Conservation (phyloP, 106 monocot genomes). For the Apostasia ramifera region DNA sequence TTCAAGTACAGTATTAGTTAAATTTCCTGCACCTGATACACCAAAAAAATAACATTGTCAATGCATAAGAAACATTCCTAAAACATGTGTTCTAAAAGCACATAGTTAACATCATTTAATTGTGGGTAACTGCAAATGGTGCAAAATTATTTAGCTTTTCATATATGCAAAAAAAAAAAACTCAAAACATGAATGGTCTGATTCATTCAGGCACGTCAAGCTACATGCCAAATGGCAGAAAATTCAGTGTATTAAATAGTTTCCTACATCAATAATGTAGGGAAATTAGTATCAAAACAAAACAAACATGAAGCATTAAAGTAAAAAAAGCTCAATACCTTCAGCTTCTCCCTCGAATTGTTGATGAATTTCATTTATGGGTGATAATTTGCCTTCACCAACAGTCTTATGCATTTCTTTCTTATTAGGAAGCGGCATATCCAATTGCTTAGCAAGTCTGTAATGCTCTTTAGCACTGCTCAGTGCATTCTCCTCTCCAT, state of each 20-base stretch:
- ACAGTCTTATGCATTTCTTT: slow-evolving; percentile 13
- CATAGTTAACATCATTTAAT: too few relatives aligned
- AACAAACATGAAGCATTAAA: too few relatives aligned
- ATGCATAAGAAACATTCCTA: too few relatives aligned
- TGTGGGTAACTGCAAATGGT: too few relatives aligned
- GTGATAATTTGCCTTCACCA: slow-evolving; percentile 14
- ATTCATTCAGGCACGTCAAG: too few relatives aligned
- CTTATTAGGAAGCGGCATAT: slow-evolving; percentile 10
- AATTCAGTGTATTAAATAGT: background rate
- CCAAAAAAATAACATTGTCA: too few relatives aligned
- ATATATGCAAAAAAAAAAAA: background rate
- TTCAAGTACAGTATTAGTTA: slow-evolving; percentile 10
- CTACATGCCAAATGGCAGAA: too few relatives aligned
- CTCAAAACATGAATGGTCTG: background rate
- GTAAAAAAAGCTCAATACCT: slow-evolving; percentile 16
- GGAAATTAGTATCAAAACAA: slow-evolving; percentile 2
- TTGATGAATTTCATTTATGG: slow-evolving; percentile 9
- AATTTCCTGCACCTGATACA: slow-evolving; percentile 12
- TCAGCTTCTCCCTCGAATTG: slow-evolving; percentile 12
- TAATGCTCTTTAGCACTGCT: slow-evolving; percentile 10
- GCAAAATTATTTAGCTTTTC: too few relatives aligned
- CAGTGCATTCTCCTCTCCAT: slow-evolving; percentile 9
- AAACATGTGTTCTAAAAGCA: too few relatives aligned
- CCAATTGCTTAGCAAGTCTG: slow-evolving; percentile 7
- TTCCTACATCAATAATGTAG: background rate